Conservation (phyloP, 1,139 yeast species). For the Geotrichum carabidarum region DNA sequence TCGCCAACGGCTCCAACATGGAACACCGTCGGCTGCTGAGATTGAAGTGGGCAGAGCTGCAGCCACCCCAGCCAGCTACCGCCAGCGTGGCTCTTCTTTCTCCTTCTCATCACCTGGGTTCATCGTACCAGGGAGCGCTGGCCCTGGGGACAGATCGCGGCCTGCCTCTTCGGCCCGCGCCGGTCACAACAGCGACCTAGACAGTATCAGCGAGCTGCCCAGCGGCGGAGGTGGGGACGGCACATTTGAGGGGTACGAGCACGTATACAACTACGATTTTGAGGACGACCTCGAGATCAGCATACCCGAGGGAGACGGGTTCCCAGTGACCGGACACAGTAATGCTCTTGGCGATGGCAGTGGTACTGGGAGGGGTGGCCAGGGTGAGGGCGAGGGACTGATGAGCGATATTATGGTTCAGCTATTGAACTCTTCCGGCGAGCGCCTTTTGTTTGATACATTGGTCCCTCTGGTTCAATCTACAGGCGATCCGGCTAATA, state of each 20-base stretch:
- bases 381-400: background rate
- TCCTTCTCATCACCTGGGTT: too few species aligned
- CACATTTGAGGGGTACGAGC: background rate
- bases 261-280: background rate
- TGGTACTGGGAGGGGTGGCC: background rate
- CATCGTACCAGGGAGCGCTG: too few species aligned
- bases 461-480: too few species aligned
- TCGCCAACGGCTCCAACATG: too few species aligned
- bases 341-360: background rate
- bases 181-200: conserved; percentile 1
- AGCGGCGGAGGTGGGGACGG: background rate
- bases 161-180: background rate
- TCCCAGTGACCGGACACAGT: background rate
- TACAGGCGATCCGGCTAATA: too few species aligned
- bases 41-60: conserved; percentile 10
- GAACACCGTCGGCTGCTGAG: background rate
- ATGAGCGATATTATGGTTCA: background rate
- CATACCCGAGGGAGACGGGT: background rate
- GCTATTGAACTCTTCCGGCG: background rate
- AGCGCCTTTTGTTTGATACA: too few species aligned
- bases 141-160: background rate
- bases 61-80: too few species aligned
- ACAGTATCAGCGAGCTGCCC: conserved; percentile 7
- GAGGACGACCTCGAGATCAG: background rate
- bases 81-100: too few species aligned